Base-by-base conservation (phyloP, 2,329 filamentous ascomycete species). In the Fusarium ramigenum region DNA sequence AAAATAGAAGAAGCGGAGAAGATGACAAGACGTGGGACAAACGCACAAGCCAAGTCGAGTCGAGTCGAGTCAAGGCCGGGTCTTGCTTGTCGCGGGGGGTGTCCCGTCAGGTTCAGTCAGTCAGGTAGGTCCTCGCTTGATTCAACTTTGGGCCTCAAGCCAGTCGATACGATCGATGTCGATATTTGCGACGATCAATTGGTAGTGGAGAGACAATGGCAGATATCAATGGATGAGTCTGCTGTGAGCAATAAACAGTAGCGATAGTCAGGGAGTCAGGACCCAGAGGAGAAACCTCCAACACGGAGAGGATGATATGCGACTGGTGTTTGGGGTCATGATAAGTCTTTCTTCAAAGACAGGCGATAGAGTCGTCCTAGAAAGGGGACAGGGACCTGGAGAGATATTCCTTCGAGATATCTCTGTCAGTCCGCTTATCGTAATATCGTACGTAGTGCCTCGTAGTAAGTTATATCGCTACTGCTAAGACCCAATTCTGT, bases 241-340 rank as follows among this genome's bases (percentile, higher is more conserved):
- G 52, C 40, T 49, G 49, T 56, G 32, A 40, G 42, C 16, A 54
- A 42, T 37, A 25, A 49, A 70, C 36, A 36, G 44, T 63, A 69
- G 68, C 63, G 60, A 63, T 73, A 79, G 80, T 83, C 82, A 83
- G 76, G 82, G 82, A 70, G 81, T 82, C 76, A 79, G 73, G 68
- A 80, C 78, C 82, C 82, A 80, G 70, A 81, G 82, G 66, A 82
- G 77, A 66, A 83, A 81, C 72, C 82, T 84, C 82, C 82, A 79
- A 75, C 78, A 79, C 76, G 82, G 81, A 83, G 81, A 83, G 78
- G 78, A 79, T 77, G 77, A 79, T 78, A 80, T 78, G 63, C 80
- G 79, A 70, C 73, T 77, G 74, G 75, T 78, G 79, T 82, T 80
- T 74, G 78, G 77, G 80, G 77, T 83, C 82, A 84, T 84, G 80